Conservation (phyloP, 257 asterid species). For the Lycium barbarum region DNA sequence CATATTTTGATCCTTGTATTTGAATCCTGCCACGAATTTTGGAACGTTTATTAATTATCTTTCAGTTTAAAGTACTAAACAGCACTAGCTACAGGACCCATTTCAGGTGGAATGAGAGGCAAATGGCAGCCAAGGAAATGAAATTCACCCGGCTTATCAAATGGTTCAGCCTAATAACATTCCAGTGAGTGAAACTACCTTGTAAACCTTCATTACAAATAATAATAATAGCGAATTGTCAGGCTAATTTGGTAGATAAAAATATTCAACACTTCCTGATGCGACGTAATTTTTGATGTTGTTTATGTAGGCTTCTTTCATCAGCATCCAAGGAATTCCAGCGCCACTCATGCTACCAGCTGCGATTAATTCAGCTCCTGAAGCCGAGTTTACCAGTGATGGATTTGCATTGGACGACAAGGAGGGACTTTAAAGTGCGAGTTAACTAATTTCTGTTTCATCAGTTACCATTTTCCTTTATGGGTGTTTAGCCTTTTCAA, state of each 20-base stretch:
- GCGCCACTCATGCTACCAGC: not conserved
- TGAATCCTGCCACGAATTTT: not conserved
- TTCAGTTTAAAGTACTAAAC: not conserved
- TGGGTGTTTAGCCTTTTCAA: not conserved
- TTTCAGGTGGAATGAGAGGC: constrained; percentile 7
- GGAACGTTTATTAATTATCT: not conserved
- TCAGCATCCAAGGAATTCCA: not conserved
- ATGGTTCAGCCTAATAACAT: constrained; percentile 28
- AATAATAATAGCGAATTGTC: not conserved
- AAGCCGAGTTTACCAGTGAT: not conserved
- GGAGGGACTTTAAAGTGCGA: not conserved
- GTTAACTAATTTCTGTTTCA: not conserved
- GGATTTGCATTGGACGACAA: not conserved
- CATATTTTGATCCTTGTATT: not conserved
- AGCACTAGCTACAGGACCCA: not conserved
- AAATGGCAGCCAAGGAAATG: not conserved
- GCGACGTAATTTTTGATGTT: not conserved
- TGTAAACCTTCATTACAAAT: not conserved
- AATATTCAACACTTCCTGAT: not conserved
- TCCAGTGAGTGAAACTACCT: constrained; percentile 31
- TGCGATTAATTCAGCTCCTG: not conserved
- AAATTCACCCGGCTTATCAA: constrained; percentile 23
- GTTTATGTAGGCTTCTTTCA: constrained; percentile 14
- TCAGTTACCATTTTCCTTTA: not conserved
- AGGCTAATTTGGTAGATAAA: not conserved